Conservation (phyloP, 768 basidiomycete species). For the Saitozyma podzolica region DNA sequence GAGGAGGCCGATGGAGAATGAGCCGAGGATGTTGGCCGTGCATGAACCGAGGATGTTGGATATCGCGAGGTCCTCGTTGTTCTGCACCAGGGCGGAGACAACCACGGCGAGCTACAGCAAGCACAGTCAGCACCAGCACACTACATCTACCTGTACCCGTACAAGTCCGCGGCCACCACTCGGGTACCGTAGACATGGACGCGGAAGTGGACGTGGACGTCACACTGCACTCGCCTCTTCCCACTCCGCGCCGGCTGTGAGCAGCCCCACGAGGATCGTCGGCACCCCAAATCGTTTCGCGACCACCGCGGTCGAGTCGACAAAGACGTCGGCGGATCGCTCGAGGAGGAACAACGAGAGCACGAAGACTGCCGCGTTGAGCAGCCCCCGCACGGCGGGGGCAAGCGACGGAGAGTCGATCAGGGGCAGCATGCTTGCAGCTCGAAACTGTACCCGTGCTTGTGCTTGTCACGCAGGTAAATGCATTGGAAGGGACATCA, state of each 20-base stretch:
- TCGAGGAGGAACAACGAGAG: conserved; percentile 30
- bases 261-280: conserved; percentile 24
- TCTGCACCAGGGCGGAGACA: not conserved
- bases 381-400: conserved; percentile 9
- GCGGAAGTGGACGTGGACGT: not conserved
- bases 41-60: conserved; percentile 31
- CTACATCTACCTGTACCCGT: too few relatives aligned
- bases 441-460: too few relatives aligned
- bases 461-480: too few relatives aligned
- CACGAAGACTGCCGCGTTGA: conserved; percentile 22
- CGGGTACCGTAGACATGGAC: not conserved
- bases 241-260: conserved; percentile 43
- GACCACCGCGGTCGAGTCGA: conserved; percentile 26
- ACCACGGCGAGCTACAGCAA: not conserved
- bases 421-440: conserved; percentile 3
- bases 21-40: conserved; percentile 40
- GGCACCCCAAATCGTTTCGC: conserved; percentile 29
- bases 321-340: conserved; percentile 31
- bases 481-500: too few relatives aligned
- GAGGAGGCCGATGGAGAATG: conserved; percentile 38
- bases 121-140: too few relatives aligned
- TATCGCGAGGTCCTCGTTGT: conserved; percentile 26
- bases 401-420: conserved; percentile 11
- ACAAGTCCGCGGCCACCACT: too few relatives aligned
- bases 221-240: conserved; percentile 37